These are phyloP conservation scores for Acacia acuminata DNA, from an alignment of 306 rosid genomes.

Conservation along the genomic window DNA sequence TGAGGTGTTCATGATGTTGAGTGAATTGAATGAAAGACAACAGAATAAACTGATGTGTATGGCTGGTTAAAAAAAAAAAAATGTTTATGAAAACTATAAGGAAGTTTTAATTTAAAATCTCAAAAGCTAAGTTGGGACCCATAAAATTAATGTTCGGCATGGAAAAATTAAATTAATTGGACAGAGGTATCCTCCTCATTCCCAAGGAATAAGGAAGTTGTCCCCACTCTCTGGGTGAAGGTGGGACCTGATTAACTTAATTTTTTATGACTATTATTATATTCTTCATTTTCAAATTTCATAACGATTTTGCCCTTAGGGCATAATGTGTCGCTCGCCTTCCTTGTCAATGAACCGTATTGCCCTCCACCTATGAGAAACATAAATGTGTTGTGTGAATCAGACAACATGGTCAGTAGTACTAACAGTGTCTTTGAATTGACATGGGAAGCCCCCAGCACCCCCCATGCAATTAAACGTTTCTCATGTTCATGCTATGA, in stretches of 20 bases:
- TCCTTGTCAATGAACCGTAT: neutral
- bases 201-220: neutral
- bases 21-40: neutral
- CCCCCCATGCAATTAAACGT: no score
- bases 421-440: neutral
- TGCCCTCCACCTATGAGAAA: neutral
- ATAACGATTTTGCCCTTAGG: no score
- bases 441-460: no score
- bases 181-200: neutral
- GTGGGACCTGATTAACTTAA: neutral
- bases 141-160: neutral
- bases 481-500: no score
- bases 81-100: neutral
- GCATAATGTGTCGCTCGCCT: neutral
- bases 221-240: no score
- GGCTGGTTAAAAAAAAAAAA: no score
- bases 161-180: no score
- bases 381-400: neutral
- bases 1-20: neutral
- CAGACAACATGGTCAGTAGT: neutral
- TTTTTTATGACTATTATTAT: neutral
- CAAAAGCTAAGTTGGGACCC: neutral
- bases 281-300: neutral
- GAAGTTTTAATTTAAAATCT: neutral
- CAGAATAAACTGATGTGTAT: no score